A percentile compares a stretch with the other conserved stretches of the same genome.
phyloP scores from a whole-genome alignment of 495 filamentous ascomycete genomes.

The Talaromyces thailandensis region DNA sequence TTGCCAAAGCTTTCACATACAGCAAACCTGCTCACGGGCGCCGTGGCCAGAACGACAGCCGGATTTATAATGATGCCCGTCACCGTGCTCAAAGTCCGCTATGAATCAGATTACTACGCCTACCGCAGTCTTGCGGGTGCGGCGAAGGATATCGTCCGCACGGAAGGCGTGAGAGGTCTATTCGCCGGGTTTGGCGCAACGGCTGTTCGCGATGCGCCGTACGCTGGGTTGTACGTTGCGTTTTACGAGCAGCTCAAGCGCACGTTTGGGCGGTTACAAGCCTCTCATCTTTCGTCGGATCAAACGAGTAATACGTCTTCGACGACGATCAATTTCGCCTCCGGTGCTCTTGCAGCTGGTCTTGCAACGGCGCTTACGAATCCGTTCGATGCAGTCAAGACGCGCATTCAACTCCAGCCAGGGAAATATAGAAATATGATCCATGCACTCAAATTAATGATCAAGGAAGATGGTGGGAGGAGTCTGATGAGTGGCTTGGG shows the following conservation, averaged over 20 bases:
- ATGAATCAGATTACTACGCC: constrained; percentile 74
- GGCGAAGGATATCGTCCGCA: constrained; percentile 59
- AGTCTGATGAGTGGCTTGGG: constrained; percentile 82
- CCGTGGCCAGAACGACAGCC: constrained; percentile 70
- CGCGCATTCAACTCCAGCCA: constrained; percentile 84
- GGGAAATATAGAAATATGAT: constrained; percentile 77
- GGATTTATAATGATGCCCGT: constrained; percentile 94
- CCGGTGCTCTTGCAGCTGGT: constrained; percentile 68
- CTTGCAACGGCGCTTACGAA: constrained; percentile 84
- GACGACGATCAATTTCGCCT: constrained; percentile 74
- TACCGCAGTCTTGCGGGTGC: constrained; percentile 74
- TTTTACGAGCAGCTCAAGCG: constrained; percentile 89
- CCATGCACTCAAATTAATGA: constrained; percentile 63
- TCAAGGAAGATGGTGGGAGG: constrained; percentile 69
- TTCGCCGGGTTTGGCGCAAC: constrained; percentile 93
- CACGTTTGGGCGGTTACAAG: constrained; percentile 36
- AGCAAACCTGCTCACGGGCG: constrained; percentile 79
- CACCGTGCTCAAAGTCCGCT: constrained; percentile 94
- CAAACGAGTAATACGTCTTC: constrained; percentile 23
- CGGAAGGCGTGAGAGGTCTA: constrained; percentile 74
- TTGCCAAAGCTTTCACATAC: constrained; percentile 78
- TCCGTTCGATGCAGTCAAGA: constrained; percentile 94
- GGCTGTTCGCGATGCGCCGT: constrained; percentile 86
- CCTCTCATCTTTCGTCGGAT: not conserved
- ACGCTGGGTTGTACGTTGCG: constrained; percentile 88